Evolutionary conservation across 116 monocot genomes (phyloP), one percentile per base, ranked within the genome.

Genomic region (Papilionanthe hybrid): DNA sequence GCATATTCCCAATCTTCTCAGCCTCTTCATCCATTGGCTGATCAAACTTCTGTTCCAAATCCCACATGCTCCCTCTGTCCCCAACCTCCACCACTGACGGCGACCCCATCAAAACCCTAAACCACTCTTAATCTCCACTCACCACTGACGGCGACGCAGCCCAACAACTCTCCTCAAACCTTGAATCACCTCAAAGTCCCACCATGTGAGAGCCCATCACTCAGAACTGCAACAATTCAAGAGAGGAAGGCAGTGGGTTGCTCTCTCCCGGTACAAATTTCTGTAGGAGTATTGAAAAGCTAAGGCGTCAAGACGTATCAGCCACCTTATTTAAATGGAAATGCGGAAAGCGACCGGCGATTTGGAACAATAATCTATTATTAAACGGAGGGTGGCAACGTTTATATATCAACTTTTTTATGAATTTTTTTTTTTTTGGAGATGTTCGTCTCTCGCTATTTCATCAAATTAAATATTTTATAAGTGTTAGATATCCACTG

Each of bases 11-110:
- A 55, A 95, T 81, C 75, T 86, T 82, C 12, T 90, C 89, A 25
- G 95, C 95, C 72, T 95, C 95, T 82, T 92, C 95, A 71, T 95
- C 95, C 95, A 95, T 92, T 77, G 95, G 85, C 48, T 92, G 95
- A 86, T 95, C 95, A 75, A 95, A 87, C 78, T 81, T 95, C 85
- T 88, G 90, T 77, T 95, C 89, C 85, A 95, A 75, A 56, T 76
- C 91, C 95, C 95, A 92, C 95, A 95, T 95, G 74, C 84, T 82
- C 22, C 95, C 95, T 72, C 75, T 91, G 12, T 42, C 75, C 43
- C 55, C 78, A 23, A 56, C 86, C 57, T 84, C 87, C 28, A 80
- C 75, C 19, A 75, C 72, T 28, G 82, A 60, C 19, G 11, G 41
- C 9, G 93, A 85, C 32, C 81, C 90, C 93, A 89, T 93, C 37